Evolutionary conservation across 495 filamentous ascomycete species (phyloP).

Genomic region (Collariella sp.): DNA sequence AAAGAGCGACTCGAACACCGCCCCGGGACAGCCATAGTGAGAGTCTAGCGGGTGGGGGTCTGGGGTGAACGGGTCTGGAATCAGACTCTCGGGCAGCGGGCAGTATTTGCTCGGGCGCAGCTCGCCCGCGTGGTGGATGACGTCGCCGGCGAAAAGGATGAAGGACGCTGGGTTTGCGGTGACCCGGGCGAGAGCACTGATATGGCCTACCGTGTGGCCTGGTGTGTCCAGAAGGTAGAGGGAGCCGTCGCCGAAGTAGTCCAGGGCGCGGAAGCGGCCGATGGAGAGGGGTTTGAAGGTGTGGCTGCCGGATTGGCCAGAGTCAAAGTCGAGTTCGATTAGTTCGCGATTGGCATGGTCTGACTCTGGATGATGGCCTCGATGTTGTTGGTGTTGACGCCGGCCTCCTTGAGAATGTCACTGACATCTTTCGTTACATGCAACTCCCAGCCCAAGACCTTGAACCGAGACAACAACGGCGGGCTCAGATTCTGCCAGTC

Average conservation of each 20-base stretch:
- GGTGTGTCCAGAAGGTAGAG: slow-evolving; percentile 51
- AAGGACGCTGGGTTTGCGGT: slow-evolving; percentile 40
- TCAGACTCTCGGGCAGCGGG: slow-evolving; percentile 39
- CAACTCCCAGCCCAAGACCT: slow-evolving; percentile 18
- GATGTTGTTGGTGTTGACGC: slow-evolving; percentile 38
- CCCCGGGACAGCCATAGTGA: slow-evolving; percentile 29
- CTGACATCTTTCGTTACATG: slow-evolving; percentile 40
- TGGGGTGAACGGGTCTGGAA: slow-evolving; percentile 31
- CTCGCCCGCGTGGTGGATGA: slow-evolving; percentile 44
- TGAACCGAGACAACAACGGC: slow-evolving; percentile 20
- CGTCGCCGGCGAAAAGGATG: slow-evolving; percentile 49
- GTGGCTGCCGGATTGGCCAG: neutral
- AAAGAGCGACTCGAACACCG: slow-evolving; percentile 32
- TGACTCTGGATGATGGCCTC: slow-evolving; percentile 55
- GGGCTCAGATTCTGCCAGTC: slow-evolving; percentile 41
- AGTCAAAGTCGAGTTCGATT: slow-evolving; percentile 39
- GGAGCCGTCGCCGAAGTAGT: slow-evolving; percentile 54
- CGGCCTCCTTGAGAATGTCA: slow-evolving; percentile 42
- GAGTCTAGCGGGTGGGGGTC: slow-evolving; percentile 6
- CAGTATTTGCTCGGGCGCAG: slow-evolving; percentile 44
- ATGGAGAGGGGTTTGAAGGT: slow-evolving; percentile 28
- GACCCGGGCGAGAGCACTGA: slow-evolving; percentile 47
- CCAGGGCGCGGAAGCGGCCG: slow-evolving; percentile 43
- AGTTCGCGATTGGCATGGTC: slow-evolving; percentile 36
- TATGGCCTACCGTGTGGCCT: slow-evolving; percentile 50